A percentile compares a stretch with the other conserved stretches of the same genome.
Conservation (phyloP, 2,329 filamentous ascomycete genomes). For the Colletotrichum sp. region DNA sequence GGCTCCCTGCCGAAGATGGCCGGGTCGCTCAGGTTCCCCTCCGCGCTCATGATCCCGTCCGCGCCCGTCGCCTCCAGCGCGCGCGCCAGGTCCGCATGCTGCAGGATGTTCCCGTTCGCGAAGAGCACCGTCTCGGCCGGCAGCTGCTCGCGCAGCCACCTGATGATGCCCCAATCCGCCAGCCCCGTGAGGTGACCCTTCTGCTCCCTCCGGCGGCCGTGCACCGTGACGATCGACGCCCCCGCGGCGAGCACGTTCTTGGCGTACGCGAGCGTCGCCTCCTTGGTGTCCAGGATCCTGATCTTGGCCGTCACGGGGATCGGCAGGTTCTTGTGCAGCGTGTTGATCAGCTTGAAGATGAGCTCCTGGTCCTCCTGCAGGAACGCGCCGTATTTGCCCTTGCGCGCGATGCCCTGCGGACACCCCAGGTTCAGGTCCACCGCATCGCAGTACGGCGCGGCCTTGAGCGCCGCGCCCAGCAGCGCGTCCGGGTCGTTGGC, state of each 20-base stretch:
- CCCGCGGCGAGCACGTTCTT: constrained; percentile 85
- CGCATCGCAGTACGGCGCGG: constrained; percentile 89
- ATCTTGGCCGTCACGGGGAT: constrained; percentile 96
- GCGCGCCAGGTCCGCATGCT: constrained; percentile 75
- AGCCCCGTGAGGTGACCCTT: constrained; percentile 95
- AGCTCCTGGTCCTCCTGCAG: constrained; percentile 90
- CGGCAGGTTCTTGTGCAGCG: constrained; percentile 76
- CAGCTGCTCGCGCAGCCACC: constrained; percentile 81
- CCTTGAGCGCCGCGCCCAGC: constrained; percentile 77
- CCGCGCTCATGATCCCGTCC: constrained; percentile 94
- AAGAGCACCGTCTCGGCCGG: constrained; percentile 92
- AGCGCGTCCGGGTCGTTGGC: constrained; percentile 84
- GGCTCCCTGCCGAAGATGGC: constrained; percentile 80
- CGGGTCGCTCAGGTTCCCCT: constrained; percentile 93
- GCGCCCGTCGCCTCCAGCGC: constrained; percentile 86
- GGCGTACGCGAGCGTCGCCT: constrained; percentile 88
- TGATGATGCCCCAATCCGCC: constrained; percentile 89
- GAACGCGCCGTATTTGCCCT: constrained; percentile 92
- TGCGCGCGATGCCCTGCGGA: constrained; percentile 91
- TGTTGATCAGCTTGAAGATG: constrained; percentile 82
- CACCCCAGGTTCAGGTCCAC: constrained; percentile 96
- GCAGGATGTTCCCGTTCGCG: constrained; percentile 93
- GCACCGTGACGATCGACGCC: constrained; percentile 91
- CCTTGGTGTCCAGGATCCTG: constrained; percentile 82
- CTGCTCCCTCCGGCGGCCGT: constrained; percentile 87